A percentile compares a stretch with the other conserved stretches of the same genome.
Conservation (phyloP, 768 basidiomycete genomes). For the Tricholoma flavovirens region DNA sequence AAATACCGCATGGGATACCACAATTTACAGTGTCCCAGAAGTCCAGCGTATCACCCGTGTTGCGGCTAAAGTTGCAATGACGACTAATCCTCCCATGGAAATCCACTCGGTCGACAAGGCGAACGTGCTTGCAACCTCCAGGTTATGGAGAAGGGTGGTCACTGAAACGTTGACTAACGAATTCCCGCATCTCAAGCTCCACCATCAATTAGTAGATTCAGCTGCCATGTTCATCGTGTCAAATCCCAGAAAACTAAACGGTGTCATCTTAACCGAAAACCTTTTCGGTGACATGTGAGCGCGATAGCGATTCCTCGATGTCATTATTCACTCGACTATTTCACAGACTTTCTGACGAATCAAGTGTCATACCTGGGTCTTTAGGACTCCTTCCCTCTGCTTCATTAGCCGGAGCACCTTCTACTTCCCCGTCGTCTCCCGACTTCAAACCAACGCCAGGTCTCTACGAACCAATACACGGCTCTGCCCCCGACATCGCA, state of each 20-base stretch:
- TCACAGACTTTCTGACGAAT: slow-evolving; percentile 87
- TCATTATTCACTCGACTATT: slow-evolving; percentile 2
- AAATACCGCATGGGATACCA: slow-evolving; percentile 84
- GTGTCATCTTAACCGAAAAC: slow-evolving; percentile 92
- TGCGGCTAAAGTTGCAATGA: slow-evolving; percentile 86
- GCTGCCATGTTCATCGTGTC: slow-evolving; percentile 94
- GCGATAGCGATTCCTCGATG: slow-evolving; percentile 3
- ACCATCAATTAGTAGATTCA: slow-evolving; percentile 93
- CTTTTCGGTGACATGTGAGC: slow-evolving; percentile 96
- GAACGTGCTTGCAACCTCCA: slow-evolving; percentile 92
- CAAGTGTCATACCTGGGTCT: slow-evolving; percentile 96
- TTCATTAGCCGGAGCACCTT: slow-evolving; percentile 86
- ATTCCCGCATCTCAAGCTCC: slow-evolving; percentile 80
- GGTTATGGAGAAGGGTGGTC: slow-evolving; percentile 93
- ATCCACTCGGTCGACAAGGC: slow-evolving; percentile 98
- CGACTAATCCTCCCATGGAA: slow-evolving; percentile 75
- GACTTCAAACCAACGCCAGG: slow-evolving; percentile 77
- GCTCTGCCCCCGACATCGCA: slow-evolving; percentile 94
- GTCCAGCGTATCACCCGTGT: slow-evolving; percentile 94
- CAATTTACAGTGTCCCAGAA: slow-evolving; percentile 88
- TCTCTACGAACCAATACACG: slow-evolving; percentile 96
- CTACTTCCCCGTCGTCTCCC: slow-evolving; percentile 39
- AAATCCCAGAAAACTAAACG: slow-evolving; percentile 88
- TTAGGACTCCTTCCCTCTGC: slow-evolving; percentile 95
- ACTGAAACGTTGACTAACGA: slow-evolving; percentile 78